A percentile compares a stretch with the other conserved stretches of the same genome.
Conservation (phyloP, 148 eudicot genomes). For the Cornus suecica region DNA sequence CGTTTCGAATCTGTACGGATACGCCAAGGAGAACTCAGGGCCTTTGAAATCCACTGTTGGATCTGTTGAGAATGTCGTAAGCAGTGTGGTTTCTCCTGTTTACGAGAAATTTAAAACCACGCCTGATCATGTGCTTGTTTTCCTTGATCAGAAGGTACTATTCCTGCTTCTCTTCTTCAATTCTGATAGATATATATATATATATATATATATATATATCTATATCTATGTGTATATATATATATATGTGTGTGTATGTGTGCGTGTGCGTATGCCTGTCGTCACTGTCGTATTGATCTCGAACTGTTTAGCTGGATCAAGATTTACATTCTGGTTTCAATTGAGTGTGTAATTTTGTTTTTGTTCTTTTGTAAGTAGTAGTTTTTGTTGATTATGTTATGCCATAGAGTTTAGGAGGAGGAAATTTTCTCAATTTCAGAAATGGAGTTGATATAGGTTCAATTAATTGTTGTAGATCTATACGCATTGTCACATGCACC, state of each 20-base stretch:
- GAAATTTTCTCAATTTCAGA: neutral
- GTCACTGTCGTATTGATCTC: neutral
- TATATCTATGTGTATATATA: no score
- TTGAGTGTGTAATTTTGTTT: neutral
- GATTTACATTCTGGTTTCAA: neutral
- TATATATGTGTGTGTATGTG: no score
- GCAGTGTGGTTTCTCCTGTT: conserved; percentile 35
- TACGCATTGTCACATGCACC: no score
- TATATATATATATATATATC: no score
- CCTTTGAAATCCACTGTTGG: conserved; percentile 38
- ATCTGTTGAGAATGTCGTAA: conserved; percentile 38
- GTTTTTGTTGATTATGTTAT: neutral
- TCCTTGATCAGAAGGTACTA: conserved; percentile 45
- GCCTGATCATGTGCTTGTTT: conserved; percentile 41
- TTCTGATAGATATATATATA: no score
- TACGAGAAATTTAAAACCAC: conserved; percentile 29
- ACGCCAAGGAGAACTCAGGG: conserved; percentile 44
- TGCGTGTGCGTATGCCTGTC: no score
- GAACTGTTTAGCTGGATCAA: neutral
- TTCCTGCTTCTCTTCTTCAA: neutral
- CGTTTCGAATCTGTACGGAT: conserved; percentile 35
- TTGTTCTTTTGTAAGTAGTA: neutral
- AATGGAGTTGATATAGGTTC: neutral
- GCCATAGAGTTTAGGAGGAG: neutral
- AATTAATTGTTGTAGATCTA: no score